A percentile compares a stretch with the other conserved stretches of the same genome.
These are phyloP conservation scores for Fraxinus cuspidata DNA, from an alignment of 257 asterid species.

Conservation along the genomic window DNA sequence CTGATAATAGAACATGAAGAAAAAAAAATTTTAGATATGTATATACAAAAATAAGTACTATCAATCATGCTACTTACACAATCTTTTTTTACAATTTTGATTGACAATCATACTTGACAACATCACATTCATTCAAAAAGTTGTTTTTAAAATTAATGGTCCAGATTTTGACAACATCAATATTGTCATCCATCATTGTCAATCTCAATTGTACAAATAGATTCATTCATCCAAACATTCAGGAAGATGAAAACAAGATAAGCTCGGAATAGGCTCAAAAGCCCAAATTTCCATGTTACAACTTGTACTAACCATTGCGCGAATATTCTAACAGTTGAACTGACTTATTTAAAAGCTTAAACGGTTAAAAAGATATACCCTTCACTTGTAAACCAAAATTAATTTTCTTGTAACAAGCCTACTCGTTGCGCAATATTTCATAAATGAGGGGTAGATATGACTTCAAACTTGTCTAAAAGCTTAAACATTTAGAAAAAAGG, in stretches of 20 bases:
- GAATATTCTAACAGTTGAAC: not conserved
- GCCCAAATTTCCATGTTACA: not conserved
- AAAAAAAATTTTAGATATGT: not conserved
- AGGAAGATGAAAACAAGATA: not conserved
- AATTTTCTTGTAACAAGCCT: not conserved
- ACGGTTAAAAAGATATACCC: too few relatives aligned
- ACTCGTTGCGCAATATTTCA: not conserved
- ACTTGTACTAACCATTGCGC: not conserved
- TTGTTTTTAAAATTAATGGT: too few relatives aligned
- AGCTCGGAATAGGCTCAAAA: not conserved
- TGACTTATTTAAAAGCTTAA: not conserved
- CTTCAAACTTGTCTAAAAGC: not conserved
- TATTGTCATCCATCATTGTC: too few relatives aligned
- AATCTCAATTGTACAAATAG: too few relatives aligned
- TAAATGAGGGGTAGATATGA: not conserved
- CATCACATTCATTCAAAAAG: too few relatives aligned
- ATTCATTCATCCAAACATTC: not conserved
- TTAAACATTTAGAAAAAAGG: not conserved
- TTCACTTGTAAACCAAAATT: too few relatives aligned
- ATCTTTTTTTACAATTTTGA: too few relatives aligned
- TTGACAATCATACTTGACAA: too few relatives aligned
- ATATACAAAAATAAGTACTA: not conserved
- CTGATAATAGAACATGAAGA: not conserved
- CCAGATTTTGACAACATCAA: too few relatives aligned
- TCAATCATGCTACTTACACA: too few relatives aligned